Base-by-base conservation (phyloP, 768 basidiomycete species). In the Boletus huronensis region DNA sequence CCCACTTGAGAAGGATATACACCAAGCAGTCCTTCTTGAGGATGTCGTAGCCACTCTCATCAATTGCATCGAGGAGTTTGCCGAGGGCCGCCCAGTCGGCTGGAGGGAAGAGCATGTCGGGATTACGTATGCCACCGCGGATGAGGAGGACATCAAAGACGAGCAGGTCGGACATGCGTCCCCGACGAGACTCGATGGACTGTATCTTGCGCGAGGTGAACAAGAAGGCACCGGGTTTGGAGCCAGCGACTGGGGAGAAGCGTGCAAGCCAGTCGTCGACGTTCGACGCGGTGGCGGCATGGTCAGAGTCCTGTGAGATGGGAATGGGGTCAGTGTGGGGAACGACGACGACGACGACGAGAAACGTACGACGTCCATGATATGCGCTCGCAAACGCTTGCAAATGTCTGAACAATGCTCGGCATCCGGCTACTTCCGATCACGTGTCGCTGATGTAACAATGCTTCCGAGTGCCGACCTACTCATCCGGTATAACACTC, bases 1-100 rank as follows among this genome's bases (percentile, higher is more conserved):
- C 82, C 86, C 85, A 90, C 66, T 88, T 90, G 54, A 93, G 76
- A 57, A 93, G 72, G 64, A 84, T 92, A 71, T 90, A 93, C 1
- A 90, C 73, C 41, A 93, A 73, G 58, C 87, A 90, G 56, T 92
- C 85, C 69, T 84, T 84, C 78, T 93, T 93, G 51, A 93, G 77
- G 31, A 73, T 65, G 69, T 93, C 91, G 58, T 89, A 93, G 4
- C 71, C 65, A 1, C 83, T 87, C 26, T 71, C 58, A 40, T 79
- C 76, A 57, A 93, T 87, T 17, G 81, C 81, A 23, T 78, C 74
- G 46, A 93, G 71, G 5, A 93, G 75, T 11, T 72, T 74, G 44
- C 75, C 65, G n/a, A 93, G 79, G 2, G 77, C 69, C 10, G 72
- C 70, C 39, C 75, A 71, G 68, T 84, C 81, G 21, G 69, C 66